phyloP scores from a whole-genome alignment of 768 basidiomycete genomes.

The Leucocoprinus leucothites region DNA sequence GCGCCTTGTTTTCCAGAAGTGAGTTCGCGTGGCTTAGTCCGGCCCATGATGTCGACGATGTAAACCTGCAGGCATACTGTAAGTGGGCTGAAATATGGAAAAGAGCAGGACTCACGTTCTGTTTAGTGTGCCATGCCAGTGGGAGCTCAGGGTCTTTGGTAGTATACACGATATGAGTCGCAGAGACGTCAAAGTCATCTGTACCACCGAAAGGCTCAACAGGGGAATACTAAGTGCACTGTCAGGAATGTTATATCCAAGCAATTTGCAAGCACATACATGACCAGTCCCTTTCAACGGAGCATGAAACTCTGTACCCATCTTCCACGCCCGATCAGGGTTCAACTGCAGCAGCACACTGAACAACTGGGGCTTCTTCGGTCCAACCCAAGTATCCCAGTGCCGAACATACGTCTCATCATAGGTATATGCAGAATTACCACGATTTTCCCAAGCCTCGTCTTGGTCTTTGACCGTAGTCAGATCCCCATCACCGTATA shows the following conservation, averaged over 20 bases:
- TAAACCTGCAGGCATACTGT: constrained; percentile 50
- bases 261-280: constrained; percentile 38
- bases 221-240: constrained; percentile 50
- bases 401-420: constrained; percentile 70
- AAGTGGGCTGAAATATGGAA: neutral
- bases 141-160: constrained; percentile 80
- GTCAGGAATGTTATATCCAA: neutral
- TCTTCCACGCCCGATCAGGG: constrained; percentile 47
- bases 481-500: constrained; percentile 74
- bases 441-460: constrained; percentile 67
- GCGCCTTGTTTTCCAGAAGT: constrained; percentile 88
- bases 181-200: constrained; percentile 76
- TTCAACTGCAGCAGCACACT: constrained; percentile 53
- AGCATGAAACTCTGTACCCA: constrained; percentile 52
- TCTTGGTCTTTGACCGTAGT: constrained; percentile 68
- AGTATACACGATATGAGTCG: constrained; percentile 72
- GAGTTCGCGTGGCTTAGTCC: constrained; percentile 54
- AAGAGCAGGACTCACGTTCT: constrained; percentile 50
- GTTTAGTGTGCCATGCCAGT: constrained; percentile 84
- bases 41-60: constrained; percentile 55
- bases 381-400: constrained; percentile 75
- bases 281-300: constrained; percentile 66
- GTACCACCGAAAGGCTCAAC: constrained; percentile 87
- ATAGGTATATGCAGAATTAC: constrained; percentile 69
- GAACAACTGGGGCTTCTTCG: constrained; percentile 72